These are phyloP conservation scores for Schizochytrium sp. DNA, from an alignment of 108 stramenopile species.

Conservation along the genomic window DNA sequence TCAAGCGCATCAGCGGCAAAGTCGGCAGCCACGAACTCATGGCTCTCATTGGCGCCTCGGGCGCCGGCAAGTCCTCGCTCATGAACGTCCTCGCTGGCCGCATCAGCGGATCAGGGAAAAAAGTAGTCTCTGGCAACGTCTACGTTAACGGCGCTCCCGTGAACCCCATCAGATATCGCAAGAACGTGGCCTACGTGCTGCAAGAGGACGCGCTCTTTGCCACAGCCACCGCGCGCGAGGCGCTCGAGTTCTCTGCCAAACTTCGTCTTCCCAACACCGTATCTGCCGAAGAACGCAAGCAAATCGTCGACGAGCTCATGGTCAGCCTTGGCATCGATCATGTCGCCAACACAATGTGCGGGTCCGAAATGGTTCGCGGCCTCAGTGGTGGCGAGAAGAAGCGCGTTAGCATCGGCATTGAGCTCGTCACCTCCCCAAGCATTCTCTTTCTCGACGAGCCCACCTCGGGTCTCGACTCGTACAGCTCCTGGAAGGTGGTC, in stretches of 20 bases:
- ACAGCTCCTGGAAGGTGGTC: slow-evolving; percentile 53
- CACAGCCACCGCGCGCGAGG: slow-evolving; percentile 72
- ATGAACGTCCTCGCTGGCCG: slow-evolving; percentile 66
- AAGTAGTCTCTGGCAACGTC: slow-evolving; percentile 19
- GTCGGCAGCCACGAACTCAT: background rate
- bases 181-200: slow-evolving; percentile 71
- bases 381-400: slow-evolving; percentile 52
- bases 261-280: slow-evolving; percentile 57
- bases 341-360: slow-evolving; percentile 59
- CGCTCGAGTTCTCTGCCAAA: slow-evolving; percentile 66
- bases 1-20: background rate
- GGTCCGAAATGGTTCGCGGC: slow-evolving; percentile 44
- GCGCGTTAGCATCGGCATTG: slow-evolving; percentile 48
- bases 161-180: slow-evolving; percentile 29
- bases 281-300: slow-evolving; percentile 49
- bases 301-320: slow-evolving; percentile 62
- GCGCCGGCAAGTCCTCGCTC: slow-evolving; percentile 65
- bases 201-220: slow-evolving; percentile 71
- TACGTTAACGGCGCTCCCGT: slow-evolving; percentile 16
- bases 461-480: slow-evolving; percentile 62
- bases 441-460: slow-evolving; percentile 60
- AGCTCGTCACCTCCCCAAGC: slow-evolving; percentile 49
- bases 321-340: slow-evolving; percentile 65
- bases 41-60: slow-evolving; percentile 25
- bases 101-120: slow-evolving; percentile 32